Evolutionary conservation across 192 early-diverging fungal genomes (phyloP).

Genomic region (Linnemannia hyalina): DNA sequence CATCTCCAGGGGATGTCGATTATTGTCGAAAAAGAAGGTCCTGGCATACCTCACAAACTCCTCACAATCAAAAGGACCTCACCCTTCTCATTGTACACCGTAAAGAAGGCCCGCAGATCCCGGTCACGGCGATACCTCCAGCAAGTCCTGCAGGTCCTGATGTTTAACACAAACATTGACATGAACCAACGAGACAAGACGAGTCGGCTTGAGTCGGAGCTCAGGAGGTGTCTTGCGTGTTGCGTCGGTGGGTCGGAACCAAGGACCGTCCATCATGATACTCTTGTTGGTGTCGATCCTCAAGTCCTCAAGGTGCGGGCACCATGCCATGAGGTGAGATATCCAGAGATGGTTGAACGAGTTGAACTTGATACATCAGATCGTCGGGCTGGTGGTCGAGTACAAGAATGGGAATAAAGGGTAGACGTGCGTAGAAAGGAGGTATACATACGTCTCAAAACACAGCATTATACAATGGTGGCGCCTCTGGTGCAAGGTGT

Average conservation of each 20-base stretch:
- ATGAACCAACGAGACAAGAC: neutral
- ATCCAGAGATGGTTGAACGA: neutral
- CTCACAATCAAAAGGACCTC: neutral
- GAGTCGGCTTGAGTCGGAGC: neutral
- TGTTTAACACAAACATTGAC: neutral
- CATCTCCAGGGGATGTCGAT: neutral
- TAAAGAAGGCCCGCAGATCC: neutral
- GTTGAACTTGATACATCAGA: neutral
- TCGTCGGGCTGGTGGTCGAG: neutral
- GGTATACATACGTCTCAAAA: neutral
- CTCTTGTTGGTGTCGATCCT: neutral
- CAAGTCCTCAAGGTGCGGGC: neutral
- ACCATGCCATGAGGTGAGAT: neutral
- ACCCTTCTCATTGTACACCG: neutral
- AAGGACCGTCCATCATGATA: neutral
- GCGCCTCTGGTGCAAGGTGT: neutral
- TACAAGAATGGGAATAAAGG: neutral
- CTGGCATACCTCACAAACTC: neutral
- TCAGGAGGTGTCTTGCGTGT: neutral
- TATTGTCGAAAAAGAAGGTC: neutral
- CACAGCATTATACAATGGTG: neutral
- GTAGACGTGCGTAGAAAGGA: neutral
- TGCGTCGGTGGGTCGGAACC: neutral
- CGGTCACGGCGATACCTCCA: neutral
- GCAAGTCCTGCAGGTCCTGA: neutral